These are phyloP conservation scores for Cercospora sp. DNA, from an alignment of 2,329 filamentous ascomycete genomes.

Conservation along the genomic window DNA sequence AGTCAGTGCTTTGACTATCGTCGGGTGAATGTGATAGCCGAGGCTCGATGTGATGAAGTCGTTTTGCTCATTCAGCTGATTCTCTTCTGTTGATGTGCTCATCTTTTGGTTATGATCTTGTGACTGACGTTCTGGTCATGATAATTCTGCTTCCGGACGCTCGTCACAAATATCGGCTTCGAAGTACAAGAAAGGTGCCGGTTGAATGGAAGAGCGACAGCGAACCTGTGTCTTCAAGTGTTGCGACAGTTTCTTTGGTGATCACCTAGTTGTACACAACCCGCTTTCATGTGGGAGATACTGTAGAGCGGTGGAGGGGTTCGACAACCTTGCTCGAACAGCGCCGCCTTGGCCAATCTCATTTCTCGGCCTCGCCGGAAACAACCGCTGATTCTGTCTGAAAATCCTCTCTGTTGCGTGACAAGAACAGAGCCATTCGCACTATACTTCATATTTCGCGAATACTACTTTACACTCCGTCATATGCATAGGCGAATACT, in stretches of 20 bases:
- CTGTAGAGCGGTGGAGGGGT: background rate
- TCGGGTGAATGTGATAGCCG: conserved; percentile 23
- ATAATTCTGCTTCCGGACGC: background rate
- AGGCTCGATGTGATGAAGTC: conserved; percentile 22
- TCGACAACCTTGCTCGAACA: background rate
- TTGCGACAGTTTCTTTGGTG: background rate
- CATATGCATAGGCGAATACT: too few relatives aligned
- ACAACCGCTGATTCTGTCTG: background rate
- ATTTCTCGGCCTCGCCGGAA: background rate
- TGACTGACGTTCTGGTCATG: background rate
- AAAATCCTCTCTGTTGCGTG: too few relatives aligned
- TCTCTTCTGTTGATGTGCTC: conserved; percentile 5
- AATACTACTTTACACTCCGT: too few relatives aligned
- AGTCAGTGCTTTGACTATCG: conserved; percentile 15
- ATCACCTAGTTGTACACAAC: background rate
- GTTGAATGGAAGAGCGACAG: background rate
- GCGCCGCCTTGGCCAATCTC: background rate
- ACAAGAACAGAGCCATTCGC: background rate
- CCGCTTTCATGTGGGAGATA: background rate
- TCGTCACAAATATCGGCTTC: background rate
- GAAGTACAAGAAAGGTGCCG: background rate
- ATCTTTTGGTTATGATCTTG: background rate
- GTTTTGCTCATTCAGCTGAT: conserved; percentile 21
- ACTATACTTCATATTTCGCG: background rate
- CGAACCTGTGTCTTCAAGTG: background rate